Conservation (phyloP, 768 basidiomycete species). For the Saitozyma sp. region DNA sequence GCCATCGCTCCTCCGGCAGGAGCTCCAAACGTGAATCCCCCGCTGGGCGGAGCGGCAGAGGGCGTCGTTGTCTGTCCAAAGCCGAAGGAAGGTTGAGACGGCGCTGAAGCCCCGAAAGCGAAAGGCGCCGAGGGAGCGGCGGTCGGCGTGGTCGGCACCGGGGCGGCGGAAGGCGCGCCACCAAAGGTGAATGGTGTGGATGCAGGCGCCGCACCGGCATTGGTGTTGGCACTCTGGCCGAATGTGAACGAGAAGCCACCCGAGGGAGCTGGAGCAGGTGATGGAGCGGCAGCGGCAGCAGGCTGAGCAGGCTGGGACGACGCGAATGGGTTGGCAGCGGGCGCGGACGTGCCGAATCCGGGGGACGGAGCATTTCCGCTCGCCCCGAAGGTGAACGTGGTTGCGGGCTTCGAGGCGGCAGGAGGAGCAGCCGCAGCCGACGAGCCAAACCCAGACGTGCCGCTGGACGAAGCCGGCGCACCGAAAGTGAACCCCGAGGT, state of each 20-base stretch:
- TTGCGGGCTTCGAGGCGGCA: background rate
- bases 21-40: slow-evolving; percentile 13
- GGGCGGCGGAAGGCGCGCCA: background rate
- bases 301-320: background rate
- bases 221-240: no score
- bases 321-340: slow-evolving; percentile 2
- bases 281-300: background rate
- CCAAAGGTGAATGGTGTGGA: slow-evolving; percentile 5
- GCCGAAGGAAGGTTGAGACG: slow-evolving; percentile 1
- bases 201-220: background rate
- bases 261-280: background rate
- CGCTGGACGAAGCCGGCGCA: slow-evolving; percentile 2
- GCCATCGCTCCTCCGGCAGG: slow-evolving; percentile 1
- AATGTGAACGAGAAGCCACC: background rate
- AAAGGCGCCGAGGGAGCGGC: slow-evolving; percentile 8
- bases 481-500: slow-evolving; percentile 8
- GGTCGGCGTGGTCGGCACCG: background rate
- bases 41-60: slow-evolving; percentile 7
- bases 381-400: slow-evolving; percentile 6
- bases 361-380: background rate
- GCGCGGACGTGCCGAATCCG: slow-evolving; percentile 4
- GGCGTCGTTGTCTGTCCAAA: slow-evolving; percentile 7
- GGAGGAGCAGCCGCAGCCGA: slow-evolving; percentile 3
- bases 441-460: slow-evolving; percentile 1
- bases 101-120: slow-evolving; percentile 8